Base-by-base conservation (phyloP, 129 eudicot genomes). In the Flaveria trinervia region DNA sequence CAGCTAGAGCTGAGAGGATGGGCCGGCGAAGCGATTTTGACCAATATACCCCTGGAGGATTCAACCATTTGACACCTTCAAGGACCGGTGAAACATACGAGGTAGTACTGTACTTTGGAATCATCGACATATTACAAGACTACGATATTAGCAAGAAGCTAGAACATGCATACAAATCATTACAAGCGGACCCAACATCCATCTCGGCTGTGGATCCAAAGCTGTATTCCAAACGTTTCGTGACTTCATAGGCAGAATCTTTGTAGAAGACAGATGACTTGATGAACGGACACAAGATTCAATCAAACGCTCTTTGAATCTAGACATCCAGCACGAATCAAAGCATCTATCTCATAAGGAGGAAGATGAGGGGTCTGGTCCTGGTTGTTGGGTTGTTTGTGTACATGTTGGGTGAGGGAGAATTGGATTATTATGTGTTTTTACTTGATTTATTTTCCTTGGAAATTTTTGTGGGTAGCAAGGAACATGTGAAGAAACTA, bases 141-240 rank as follows among this genome's bases (percentile, higher is more conserved):
- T 93, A 93, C 17, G 98, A 93, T 44, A 93, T 93, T 33, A 91
- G 96, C 93, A 93, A 93, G 88, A 90, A 89, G 83, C 84, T 93
- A n/a, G 98, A 94, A 68, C 99, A 91, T 61, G 97, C 97, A 0
- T 94, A 94, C 88, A 94, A 94, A 80, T 94, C 99, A 5, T 79
- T 94, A 51, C 99, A 94, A 83, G 99, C 79, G 17, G 97, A 94
- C 83, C 90, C 99, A 7, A 73, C 89, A 36, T 91, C 99, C 11
- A 94, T 94, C 79, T 91, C 97, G 62, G 99, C 97, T 45, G 99
- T 94, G 71, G 99, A 94, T 79, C 99, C 99, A 12, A 94, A 91
- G 83, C 83, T 89, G 11, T 94, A 94, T 65, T 94, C 99, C 45
- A 91, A 88, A 82, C 85, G 99, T 94, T 94, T 56, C 87, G 93